Base-by-base conservation (phyloP, 179 eudicot species). In the Beta corolliflora region DNA sequence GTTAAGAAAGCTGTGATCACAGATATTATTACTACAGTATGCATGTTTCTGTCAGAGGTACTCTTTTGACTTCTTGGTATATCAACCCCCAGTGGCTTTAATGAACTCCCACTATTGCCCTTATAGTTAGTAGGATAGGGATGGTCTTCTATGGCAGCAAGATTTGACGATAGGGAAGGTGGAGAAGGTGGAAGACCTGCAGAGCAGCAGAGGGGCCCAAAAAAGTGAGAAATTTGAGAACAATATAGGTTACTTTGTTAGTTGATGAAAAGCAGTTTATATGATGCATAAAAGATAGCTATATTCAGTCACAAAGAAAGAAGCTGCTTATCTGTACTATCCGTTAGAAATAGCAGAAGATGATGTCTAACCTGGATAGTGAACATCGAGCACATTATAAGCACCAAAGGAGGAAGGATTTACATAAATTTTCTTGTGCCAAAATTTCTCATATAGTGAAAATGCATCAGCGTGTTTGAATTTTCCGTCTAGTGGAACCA, bases 151-250 rank as follows among this genome's bases (percentile, higher is more conserved):
- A 88, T 84, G 23, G 81, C 83, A 77, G 87, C 87, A 79, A 84
- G 82, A 55, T 74, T 83, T 68, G 92, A 85, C 65, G 89, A 78
- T 81, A 84, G 67, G 55, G 95, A 88, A 77, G 99, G 99, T 21
- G 98, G 97, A 82, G 98, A 93, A 44, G 97, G 91, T 31, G 99
- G 99, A 79, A 97, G 92, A 73, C 98, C 99, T 97, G 87, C 83
- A 83, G 60, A 76, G 25, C 83, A 76, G 25, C 83, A 83, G 60
- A 76, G 25, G 75, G 61, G 13, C 31, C 21, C 58, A 80, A 77
- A 23, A 29, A 79, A 64, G 66, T 61, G 52, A 73, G 16, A 59
- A 25, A 9, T 31, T 18, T 41, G 19, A 61, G 41, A 45, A 60
- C 3, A 13, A 56, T 3, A 59, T 54, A 21, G 9, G 8, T 29